Base-by-base conservation (phyloP, 768 basidiomycete genomes). In the Amanita brunnescens region DNA sequence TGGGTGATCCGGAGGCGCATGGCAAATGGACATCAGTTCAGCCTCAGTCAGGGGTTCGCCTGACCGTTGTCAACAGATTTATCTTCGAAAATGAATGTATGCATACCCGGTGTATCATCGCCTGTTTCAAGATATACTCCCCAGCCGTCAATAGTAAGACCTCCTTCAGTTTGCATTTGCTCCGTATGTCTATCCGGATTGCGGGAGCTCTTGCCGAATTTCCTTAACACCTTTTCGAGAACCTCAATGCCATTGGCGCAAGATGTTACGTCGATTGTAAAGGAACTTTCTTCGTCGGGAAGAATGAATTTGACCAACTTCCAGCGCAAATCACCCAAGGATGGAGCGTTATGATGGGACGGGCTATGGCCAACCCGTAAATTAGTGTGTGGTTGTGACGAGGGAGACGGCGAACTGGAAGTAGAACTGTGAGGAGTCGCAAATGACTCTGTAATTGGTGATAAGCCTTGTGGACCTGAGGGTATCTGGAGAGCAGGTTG, bases 301-400 rank as follows among this genome's bases (percentile, higher is more conserved):
- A 93, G 73, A 16, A 78, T 72, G 62, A 99, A 96, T 64, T 93
- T 97, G 61, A 99, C 85, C 18, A 90, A 70, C 64, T 89, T 91
- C 51, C 85, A 76, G 42, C 87, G 76, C 49, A 94, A 70, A 55
- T 94, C 90, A 43, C 92, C 88, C 14, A 89, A 67, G 0, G 84
- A 82, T 20, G 77, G 71, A 4, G 72, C 65, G 35, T 67, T 62
- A 34, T 61, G 65, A 44, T 76, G 70, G 5, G 54, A 49, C 26
- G 49, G 41, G 33, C 51, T 37, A 38, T 50, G 45, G 20, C 50
- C 55, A 14, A 34, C 49, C 37, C 54, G 49, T 59, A 55, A 33
- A 55, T 61, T 47, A 58, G 74, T 65, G 59, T 80, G 84, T 0
- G 77, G 63, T 48, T 59, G 58, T 21, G 64, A 73, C 21, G 78